A percentile compares a stretch with the other conserved stretches of the same genome.
phyloP scores from a whole-genome alignment of 352 stramenopile species.

The Phytophthora aleatoria region DNA sequence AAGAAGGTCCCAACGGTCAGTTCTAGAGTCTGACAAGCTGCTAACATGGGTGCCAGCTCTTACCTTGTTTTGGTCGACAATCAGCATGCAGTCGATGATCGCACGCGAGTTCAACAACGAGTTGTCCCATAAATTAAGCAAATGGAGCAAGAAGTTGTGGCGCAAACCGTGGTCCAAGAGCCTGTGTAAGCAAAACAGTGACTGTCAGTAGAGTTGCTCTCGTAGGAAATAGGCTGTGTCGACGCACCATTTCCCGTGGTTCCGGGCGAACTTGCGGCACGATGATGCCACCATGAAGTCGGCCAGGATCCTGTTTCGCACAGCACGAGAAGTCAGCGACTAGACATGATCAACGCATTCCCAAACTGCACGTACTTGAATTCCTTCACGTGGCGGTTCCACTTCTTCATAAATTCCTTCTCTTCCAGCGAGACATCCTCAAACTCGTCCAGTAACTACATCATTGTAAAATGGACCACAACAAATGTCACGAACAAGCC shows the following conservation, averaged over 20 bases:
- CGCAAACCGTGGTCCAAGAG: slow-evolving; percentile 75
- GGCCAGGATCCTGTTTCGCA: slow-evolving; percentile 61
- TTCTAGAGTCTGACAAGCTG: background rate
- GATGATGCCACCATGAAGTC: slow-evolving; percentile 89
- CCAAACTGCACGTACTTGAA: slow-evolving; percentile 50
- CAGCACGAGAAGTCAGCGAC: slow-evolving; percentile 12
- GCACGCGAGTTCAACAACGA: slow-evolving; percentile 83
- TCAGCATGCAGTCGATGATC: slow-evolving; percentile 90
- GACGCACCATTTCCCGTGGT: slow-evolving; percentile 75
- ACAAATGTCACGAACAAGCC: slow-evolving; percentile 4
- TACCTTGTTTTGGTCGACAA: slow-evolving; percentile 75
- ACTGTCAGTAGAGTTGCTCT: slow-evolving; percentile 1
- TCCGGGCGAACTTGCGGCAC: slow-evolving; percentile 85
- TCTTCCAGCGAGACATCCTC: slow-evolving; percentile 87
- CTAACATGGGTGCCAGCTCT: background rate
- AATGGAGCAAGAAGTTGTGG: slow-evolving; percentile 88
- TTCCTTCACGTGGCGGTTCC: slow-evolving; percentile 86
- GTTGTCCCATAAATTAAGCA: slow-evolving; percentile 92
- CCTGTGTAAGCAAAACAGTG: slow-evolving; percentile 33
- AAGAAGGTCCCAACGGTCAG: background rate
- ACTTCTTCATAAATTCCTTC: slow-evolving; percentile 92
- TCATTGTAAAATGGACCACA: slow-evolving; percentile 7
- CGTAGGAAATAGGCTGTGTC: background rate
- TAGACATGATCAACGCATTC: background rate
- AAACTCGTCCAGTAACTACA: slow-evolving; percentile 85